Conservation (phyloP, 495 filamentous ascomycete genomes). For the Neurospora sp. region DNA sequence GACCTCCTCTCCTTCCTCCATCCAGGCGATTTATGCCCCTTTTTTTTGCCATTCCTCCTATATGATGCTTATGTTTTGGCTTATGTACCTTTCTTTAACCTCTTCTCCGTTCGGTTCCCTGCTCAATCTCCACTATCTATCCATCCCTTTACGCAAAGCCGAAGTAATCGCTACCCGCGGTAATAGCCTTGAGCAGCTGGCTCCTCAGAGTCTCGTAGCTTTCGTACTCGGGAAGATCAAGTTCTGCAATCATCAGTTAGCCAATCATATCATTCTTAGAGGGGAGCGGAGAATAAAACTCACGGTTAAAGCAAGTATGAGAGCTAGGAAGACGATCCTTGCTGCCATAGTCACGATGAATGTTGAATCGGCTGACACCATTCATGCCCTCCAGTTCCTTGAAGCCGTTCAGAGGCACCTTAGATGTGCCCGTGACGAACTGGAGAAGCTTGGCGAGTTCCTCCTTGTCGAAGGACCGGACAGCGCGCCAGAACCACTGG, state of each 20-base stretch:
- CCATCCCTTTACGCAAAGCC: conserved; percentile 67
- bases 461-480: conserved; percentile 98
- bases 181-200: conserved; percentile 87
- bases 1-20: neutral
- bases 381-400: conserved; percentile 99
- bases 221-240: conserved; percentile 97
- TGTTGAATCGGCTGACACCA: conserved; percentile 95
- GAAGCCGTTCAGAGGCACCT: conserved; percentile 97
- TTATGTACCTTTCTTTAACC: neutral
- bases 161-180: conserved; percentile 93
- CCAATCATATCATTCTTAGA: neutral
- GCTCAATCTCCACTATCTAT: neutral
- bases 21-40: neutral
- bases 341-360: conserved; percentile 95
- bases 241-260: conserved; percentile 53
- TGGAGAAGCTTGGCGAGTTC: conserved; percentile 95
- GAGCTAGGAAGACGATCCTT: conserved; percentile 93
- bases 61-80: neutral
- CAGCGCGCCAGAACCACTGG: conserved; percentile 99
- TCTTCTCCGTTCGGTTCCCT: neutral
- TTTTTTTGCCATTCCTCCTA: neutral
- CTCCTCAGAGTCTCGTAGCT: conserved; percentile 84
- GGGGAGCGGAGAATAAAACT: conserved; percentile 33
- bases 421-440: conserved; percentile 97
- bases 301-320: conserved; percentile 99